Percentiles rank a stretch among this genome's conserved stretches.
phyloP scores from a whole-genome alignment of 225 moss, liverwort and hornwort genomes.

The Pseudoscleropodium purum region DNA sequence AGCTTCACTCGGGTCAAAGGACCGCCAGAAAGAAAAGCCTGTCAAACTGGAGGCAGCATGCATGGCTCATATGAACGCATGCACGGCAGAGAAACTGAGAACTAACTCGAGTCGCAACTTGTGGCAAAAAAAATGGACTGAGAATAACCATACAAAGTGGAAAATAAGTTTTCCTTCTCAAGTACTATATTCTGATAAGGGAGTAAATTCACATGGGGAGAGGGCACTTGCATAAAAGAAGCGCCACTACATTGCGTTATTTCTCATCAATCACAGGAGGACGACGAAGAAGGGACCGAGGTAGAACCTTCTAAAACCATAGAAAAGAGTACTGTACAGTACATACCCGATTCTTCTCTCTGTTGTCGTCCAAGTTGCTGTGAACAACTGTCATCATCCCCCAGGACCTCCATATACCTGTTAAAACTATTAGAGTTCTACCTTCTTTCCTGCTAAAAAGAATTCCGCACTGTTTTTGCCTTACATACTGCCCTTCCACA shows the following conservation, averaged over 20 bases:
- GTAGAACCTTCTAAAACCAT: slow-evolving; percentile 9
- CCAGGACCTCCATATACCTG: slow-evolving; percentile 26
- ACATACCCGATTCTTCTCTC: slow-evolving; percentile 1
- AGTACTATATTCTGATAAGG: slow-evolving; percentile 3
- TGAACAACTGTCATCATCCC: slow-evolving; percentile 6
- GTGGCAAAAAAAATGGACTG: not conserved
- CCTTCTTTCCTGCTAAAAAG: not conserved
- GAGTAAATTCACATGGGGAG: slow-evolving; percentile 7
- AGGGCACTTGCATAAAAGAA: slow-evolving; percentile 1
- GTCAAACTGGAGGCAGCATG: not conserved
- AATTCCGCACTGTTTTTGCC: not conserved
- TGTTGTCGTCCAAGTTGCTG: slow-evolving; percentile 5
- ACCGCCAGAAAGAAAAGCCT: too few species aligned
- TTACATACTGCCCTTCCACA: not conserved
- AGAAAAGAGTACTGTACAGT: slow-evolving; percentile 18
- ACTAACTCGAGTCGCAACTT: not conserved
- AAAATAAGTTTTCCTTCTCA: not conserved
- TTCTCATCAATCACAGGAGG: slow-evolving; percentile 5
- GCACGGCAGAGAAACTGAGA: not conserved
- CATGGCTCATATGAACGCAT: not conserved
- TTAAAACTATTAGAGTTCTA: slow-evolving; percentile 4
- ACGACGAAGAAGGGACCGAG: slow-evolving; percentile 3
- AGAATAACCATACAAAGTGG: not conserved
- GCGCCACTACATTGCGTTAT: slow-evolving; percentile 10
- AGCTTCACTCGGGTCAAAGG: not conserved